These are phyloP conservation scores for Paxillus involutus DNA, from an alignment of 768 basidiomycete species.

Conservation along the genomic window DNA sequence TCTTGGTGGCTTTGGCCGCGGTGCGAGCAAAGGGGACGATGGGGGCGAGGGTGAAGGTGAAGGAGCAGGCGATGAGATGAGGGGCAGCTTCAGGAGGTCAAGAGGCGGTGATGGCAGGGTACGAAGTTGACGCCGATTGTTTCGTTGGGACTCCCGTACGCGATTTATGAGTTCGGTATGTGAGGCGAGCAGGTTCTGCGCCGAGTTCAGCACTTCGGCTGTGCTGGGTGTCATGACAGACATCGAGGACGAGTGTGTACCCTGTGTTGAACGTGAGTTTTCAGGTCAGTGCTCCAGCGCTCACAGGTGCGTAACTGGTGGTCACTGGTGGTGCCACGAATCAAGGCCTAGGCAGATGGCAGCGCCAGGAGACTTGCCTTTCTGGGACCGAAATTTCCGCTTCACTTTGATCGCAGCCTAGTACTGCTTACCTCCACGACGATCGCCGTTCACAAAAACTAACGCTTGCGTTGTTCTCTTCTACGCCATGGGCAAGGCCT, in stretches of 20 bases:
- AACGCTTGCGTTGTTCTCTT: neutral
- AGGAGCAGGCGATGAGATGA: constrained; percentile 56
- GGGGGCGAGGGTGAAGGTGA: constrained; percentile 51
- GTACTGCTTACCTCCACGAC: neutral
- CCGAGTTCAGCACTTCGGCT: constrained; percentile 54
- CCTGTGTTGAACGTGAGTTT: neutral
- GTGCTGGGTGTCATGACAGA: constrained; percentile 26
- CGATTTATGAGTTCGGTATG: constrained; percentile 60
- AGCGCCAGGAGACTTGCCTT: constrained; percentile 16
- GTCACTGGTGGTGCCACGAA: too few relatives aligned
- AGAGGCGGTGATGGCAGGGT: constrained; percentile 53
- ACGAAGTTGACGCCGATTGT: constrained; percentile 56
- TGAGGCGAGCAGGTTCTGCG: constrained; percentile 62
- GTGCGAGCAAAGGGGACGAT: constrained; percentile 40
- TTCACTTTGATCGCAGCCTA: neutral
- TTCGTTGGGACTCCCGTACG: constrained; percentile 55
- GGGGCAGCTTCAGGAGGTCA: constrained; percentile 54
- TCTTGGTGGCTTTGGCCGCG: constrained; percentile 40
- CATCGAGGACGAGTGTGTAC: neutral
- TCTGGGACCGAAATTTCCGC: neutral
- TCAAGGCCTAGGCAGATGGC: too few relatives aligned
- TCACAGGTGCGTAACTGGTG: neutral
- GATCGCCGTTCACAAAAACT: neutral
- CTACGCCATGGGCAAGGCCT: constrained; percentile 54
- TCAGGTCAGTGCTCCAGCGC: neutral